Evolutionary conservation across 768 basidiomycete species (phyloP), one percentile per base, ranked within the genome.

Genomic region (Tubosaeta sp.): DNA sequence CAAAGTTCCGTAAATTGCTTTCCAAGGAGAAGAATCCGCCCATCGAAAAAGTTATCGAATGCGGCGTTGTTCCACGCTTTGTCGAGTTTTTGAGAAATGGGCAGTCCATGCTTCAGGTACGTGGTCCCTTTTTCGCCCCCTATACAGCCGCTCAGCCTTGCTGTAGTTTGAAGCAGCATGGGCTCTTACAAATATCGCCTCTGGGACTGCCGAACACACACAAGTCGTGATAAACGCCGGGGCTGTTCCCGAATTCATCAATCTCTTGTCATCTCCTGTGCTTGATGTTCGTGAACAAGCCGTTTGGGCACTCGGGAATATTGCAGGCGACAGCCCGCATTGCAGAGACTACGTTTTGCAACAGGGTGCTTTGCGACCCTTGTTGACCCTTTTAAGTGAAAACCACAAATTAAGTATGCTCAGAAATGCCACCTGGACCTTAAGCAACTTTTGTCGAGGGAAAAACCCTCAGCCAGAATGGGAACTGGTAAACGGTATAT

Each of bases 21-120:
- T 97, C 94, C 59, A 99, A 99, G 75, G 96, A 99, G 76, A 95
- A 94, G 77, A 99, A 97, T 69, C 96, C 96, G 42, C 96, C 95
- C 18, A 99, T 99, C 68, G 96, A 99, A 70, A 84, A 86, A 69
- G 96, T 99, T 59, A 98, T 95, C 69, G 91, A 94, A 61, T 96
- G 94, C 70, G 90, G 92, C 51, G 96, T 99, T 36, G 92, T 99
- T 34, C 89, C 92, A 54, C 90, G 95, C 52, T 98, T 99, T 60
- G 96, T 99, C 40, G 86, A 96, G 69, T 98, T 99, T 72, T 75
- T 99, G 58, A 79, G 81, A 59, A 79, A 72, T 34, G 86, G 86
- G 31, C 81, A 86, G 58, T 82, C 88, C 19, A 88, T 91, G 89
- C 83, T 91, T 60, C 89, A 91, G 77, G 89, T 87, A 53, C 47